Conservation (phyloP, 345 rosid genomes). For the Erodium maritimum region DNA sequence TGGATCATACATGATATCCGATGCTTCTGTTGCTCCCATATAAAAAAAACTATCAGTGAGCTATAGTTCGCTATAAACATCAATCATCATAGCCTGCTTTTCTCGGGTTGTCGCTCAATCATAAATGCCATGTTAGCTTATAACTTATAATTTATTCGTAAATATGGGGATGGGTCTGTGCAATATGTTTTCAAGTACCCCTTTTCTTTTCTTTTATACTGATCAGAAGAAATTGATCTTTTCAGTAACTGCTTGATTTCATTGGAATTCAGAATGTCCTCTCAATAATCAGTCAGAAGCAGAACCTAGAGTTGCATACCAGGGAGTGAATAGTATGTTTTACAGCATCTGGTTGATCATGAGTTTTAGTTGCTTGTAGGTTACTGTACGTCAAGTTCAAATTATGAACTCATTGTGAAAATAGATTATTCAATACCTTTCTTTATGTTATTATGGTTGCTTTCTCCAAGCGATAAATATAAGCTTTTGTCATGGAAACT, state of each 20-base stretch:
- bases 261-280: no score
- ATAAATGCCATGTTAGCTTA: no score
- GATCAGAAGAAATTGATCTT: not conserved
- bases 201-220: not conserved
- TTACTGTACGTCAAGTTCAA: not conserved
- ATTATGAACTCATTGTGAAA: not conserved
- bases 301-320: not conserved
- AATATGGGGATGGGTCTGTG: not conserved
- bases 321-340: constrained; percentile 1
- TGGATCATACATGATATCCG: not conserved
- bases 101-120: no score
- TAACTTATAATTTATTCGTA: not conserved
- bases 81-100: not conserved
- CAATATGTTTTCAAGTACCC: not conserved
- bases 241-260: not conserved
- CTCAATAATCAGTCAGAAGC: no score
- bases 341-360: not conserved
- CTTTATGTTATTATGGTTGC: not conserved
- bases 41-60: not conserved
- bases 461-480: not conserved
- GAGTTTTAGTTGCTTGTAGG: not conserved
- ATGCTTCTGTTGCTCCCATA: not conserved
- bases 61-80: not conserved
- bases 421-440: not conserved
- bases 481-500: no score